Conservation (phyloP, 768 basidiomycete species). For the Rickenella mellea region DNA sequence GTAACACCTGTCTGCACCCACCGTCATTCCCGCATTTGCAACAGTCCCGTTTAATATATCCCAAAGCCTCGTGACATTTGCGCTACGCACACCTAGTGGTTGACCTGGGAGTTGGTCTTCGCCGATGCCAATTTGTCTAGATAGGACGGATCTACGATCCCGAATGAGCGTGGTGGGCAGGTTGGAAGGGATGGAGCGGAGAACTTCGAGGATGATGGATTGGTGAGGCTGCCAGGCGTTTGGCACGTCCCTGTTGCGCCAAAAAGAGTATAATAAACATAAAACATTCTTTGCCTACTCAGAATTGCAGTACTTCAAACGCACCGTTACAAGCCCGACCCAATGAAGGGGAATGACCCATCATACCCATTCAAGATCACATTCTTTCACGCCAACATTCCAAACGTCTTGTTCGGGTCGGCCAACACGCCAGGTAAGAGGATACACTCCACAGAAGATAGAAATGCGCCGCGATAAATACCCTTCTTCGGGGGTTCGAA, state of each 20-base stretch:
- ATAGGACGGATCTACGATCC: too few species aligned
- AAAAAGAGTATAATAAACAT: neutral
- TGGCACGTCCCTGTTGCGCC: conserved; percentile 64
- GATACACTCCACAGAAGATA: conserved; percentile 85
- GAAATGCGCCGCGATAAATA: conserved; percentile 71
- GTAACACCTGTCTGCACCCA: conserved; percentile 55
- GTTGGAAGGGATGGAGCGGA: conserved; percentile 65
- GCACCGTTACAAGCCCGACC: conserved; percentile 76
- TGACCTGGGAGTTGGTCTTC: conserved; percentile 69
- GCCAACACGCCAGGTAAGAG: conserved; percentile 59
- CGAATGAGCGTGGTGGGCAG: conserved; percentile 47
- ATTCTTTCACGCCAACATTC: conserved; percentile 65
- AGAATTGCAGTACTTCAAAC: too few species aligned
- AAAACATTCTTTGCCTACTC: neutral
- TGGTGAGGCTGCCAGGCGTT: conserved; percentile 86
- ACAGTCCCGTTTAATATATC: conserved; percentile 47
- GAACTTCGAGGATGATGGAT: conserved; percentile 70
- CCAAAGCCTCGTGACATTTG: conserved; percentile 49
- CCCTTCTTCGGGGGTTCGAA: conserved; percentile 47
- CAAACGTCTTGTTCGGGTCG: conserved; percentile 52
- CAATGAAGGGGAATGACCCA: conserved; percentile 77
- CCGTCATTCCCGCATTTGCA: conserved; percentile 63
- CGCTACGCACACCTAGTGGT: conserved; percentile 28
- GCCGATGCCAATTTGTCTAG: conserved; percentile 72
- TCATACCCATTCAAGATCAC: conserved; percentile 79